These are phyloP conservation scores for Pseudogymnoascus sp. DNA, from an alignment of 2,329 filamentous ascomycete species.

Conservation along the genomic window DNA sequence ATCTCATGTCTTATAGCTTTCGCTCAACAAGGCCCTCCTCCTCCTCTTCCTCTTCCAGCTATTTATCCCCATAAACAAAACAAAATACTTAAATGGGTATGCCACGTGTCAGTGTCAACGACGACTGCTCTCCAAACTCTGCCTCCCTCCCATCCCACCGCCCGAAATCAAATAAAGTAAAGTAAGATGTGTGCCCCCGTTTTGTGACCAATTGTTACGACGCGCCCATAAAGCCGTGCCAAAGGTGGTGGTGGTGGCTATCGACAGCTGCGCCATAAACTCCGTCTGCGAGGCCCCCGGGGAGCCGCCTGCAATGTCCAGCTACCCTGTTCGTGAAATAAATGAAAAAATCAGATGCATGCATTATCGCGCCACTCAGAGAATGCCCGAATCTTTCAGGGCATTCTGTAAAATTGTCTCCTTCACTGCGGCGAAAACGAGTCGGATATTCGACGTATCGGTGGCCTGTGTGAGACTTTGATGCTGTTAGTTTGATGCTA, in stretches of 20 bases:
- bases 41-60: not conserved
- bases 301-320: not conserved
- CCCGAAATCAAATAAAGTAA: not conserved
- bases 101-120: conserved; percentile 6
- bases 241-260: not conserved
- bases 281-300: not conserved
- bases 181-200: not conserved
- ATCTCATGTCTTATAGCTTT: conserved; percentile 1
- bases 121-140: conserved; percentile 7
- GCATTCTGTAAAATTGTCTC: conserved; percentile 98
- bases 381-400: conserved; percentile 93
- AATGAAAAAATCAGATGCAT: not conserved
- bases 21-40: not conserved
- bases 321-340: not conserved
- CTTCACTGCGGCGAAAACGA: conserved; percentile 97
- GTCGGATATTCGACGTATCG: conserved; percentile 94
- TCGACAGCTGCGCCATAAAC: conserved; percentile 5
- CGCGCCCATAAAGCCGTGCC: conserved; percentile 6
- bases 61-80: conserved; percentile 5
- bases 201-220: conserved; percentile 1
- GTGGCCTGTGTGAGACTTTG: conserved; percentile 91
- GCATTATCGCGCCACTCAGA: conserved; percentile 42
- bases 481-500: not conserved
- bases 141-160: not conserved
- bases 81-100: conserved; percentile 7